Evolutionary conservation across 2,329 filamentous ascomycete genomes (phyloP), one percentile per base, ranked within the genome.

Genomic region (Herpotrichia juniperi): DNA sequence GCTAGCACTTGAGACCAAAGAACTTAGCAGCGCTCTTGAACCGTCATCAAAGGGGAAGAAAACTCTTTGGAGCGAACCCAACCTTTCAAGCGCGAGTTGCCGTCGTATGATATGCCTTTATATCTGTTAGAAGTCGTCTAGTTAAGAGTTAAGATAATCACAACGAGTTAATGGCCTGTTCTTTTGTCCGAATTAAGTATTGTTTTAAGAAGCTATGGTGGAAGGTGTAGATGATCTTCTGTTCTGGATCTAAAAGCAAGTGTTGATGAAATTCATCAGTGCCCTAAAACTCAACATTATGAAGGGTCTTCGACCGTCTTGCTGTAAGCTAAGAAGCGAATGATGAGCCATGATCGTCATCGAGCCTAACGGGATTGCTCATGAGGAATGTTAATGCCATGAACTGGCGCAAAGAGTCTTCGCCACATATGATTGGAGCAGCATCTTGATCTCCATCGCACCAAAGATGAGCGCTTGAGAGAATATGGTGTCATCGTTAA

Each of bases 201-300:
- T 44, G 6, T 24, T 44, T 31, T 24, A 30, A 16, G 25, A 44
- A 44, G n/a, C n/a, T 44, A 31, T 44, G 42, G 17, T 28, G 42
- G 19, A 25, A 44, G 6, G 30, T 44, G n/a, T 44, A 21, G 12
- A 44, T 14, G 10, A 44, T 31, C 17, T 17, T 44, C 19, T 10
- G 6, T 21, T 44, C n/a, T 31, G 21, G 22, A 31, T 44, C 25
- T n/a, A n/a, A n/a, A n/a, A n/a, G n/a, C n/a, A n/a, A n/a, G n/a
- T n/a, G n/a, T n/a, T n/a, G n/a, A n/a, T n/a, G n/a, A n/a, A n/a
- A n/a, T n/a, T n/a, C n/a, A n/a, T n/a, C n/a, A n/a, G n/a, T n/a
- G n/a, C n/a, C n/a, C n/a, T n/a, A n/a, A n/a, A n/a, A n/a, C n/a
- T n/a, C n/a, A 44, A 31, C 11, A 5, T 14, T 14, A 44, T 14